Evolutionary conservation across 1,284 basidiomycete genomes (phyloP).

Genomic region (Gomphus bonarii): DNA sequence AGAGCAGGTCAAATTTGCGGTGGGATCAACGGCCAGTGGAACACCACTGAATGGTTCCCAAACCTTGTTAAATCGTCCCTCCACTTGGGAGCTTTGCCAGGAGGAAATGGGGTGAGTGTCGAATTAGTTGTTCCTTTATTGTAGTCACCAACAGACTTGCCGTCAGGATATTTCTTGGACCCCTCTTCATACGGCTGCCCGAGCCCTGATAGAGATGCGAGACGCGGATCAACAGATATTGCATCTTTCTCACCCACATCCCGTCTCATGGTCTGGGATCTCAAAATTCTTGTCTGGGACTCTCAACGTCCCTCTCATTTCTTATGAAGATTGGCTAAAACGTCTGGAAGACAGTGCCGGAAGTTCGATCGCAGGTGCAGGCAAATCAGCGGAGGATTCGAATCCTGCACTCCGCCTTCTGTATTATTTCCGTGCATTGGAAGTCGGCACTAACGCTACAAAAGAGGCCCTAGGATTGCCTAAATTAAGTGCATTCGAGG

Average conservation of each 20-base stretch:
- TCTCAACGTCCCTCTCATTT: conserved; percentile 21
- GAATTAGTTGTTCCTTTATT: not conserved
- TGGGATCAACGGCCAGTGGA: conserved; percentile 12
- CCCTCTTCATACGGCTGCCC: conserved; percentile 16
- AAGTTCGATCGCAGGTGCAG: no score
- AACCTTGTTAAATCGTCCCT: conserved; percentile 7
- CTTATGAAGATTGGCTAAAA: conserved; percentile 23
- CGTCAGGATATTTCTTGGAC: conserved; percentile 14
- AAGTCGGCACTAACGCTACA: not conserved
- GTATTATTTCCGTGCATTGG: conserved; percentile 3
- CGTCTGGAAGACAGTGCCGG: conserved; percentile 17
- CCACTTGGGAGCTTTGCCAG: conserved; percentile 11
- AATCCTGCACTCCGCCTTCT: conserved; percentile 8
- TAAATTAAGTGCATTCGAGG: conserved; percentile 8
- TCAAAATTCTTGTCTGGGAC: conserved; percentile 14
- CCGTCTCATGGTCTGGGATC: conserved; percentile 18
- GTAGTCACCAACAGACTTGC: not conserved
- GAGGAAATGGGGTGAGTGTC: conserved; percentile 5
- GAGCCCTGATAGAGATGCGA: conserved; percentile 14
- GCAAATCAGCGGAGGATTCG: not conserved
- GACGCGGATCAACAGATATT: conserved; percentile 13
- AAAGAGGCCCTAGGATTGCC: conserved; percentile 8
- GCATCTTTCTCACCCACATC: conserved; percentile 20
- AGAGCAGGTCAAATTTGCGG: conserved; percentile 10
- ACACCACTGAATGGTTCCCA: conserved; percentile 11